Base-by-base conservation (phyloP, 805 yeast genomes). In the Cyberlindnera petersonii region DNA sequence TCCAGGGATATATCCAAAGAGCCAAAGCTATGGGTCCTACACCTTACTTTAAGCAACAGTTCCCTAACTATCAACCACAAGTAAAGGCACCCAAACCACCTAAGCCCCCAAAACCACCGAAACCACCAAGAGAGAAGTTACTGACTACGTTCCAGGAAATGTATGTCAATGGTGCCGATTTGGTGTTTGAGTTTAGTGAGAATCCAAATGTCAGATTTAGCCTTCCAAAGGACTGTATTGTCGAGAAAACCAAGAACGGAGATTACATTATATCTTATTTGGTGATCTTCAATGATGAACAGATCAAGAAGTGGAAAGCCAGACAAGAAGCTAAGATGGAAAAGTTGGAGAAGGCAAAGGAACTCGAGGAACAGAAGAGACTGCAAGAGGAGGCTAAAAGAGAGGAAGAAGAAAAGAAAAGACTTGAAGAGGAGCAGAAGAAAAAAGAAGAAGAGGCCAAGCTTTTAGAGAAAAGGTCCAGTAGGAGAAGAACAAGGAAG, bases 181-280 rank as follows among this genome's bases (percentile, higher is more conserved):
- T 93, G 27, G 80, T 88, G 6, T 80, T 91, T 58, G 98, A 93
- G 59, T 91, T 79, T 63, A 72, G 73, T 20, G 98, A 93, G 51
- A 81, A 79, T 56, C 75, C 93, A 0, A 72, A 80, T 32, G 80
- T 80, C 7, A 71, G 98, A 42, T 91, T 74, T 52, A 64, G 73
- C 42, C 56, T 91, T 1, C 97, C 98, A 0, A 79, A 79, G 47
- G 76, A 86, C 46, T 74, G 94, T 1, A 72, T 91, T 3, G 65
- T 83, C 42, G 97, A 89, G 61, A 65, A 74, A 1, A 30, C 63
- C 1, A 63, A 52, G 2, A 63, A 58, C 21, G 64, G 52, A 1
- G 66, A 62, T 19, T 43, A 65, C 9, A 45, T 67, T 10, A 46
- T 68, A 13, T 69, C 74, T 2, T 64, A 60, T 38, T 33, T 70